Conservation (phyloP, 768 basidiomycete genomes). For the Boletus fagicola region DNA sequence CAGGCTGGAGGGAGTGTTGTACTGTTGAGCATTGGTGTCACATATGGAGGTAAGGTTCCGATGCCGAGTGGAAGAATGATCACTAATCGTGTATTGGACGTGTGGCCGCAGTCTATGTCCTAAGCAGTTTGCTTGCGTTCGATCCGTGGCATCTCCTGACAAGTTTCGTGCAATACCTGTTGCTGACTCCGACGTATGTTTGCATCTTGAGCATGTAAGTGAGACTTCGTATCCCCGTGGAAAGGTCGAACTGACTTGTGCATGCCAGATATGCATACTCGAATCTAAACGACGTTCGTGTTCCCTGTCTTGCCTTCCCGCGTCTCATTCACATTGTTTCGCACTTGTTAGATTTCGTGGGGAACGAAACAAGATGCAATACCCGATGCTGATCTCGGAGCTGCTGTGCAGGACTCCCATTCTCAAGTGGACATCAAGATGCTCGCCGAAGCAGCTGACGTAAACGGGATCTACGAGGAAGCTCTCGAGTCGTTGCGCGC, state of each 20-base stretch:
- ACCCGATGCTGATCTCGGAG: slow-evolving; percentile 75
- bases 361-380: slow-evolving; percentile 90
- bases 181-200: slow-evolving; percentile 81
- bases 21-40: slow-evolving; percentile 82
- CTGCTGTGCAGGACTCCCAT: slow-evolving; percentile 75
- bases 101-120: slow-evolving; percentile 56
- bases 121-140: slow-evolving; percentile 76
- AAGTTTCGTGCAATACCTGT: slow-evolving; percentile 83
- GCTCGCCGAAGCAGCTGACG: slow-evolving; percentile 75
- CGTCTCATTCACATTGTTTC: slow-evolving; percentile 5
- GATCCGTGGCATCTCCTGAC: slow-evolving; percentile 98
- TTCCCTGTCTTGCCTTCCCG: slow-evolving; percentile 8
- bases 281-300: slow-evolving; percentile 74
- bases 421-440: slow-evolving; percentile 88
- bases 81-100: neutral
- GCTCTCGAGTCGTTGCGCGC: slow-evolving; percentile 70
- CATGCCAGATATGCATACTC: slow-evolving; percentile 73
- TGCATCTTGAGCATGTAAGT: slow-evolving; percentile 75
- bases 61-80: neutral
- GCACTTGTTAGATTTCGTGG: slow-evolving; percentile 70
- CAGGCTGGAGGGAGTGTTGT: slow-evolving; percentile 70
- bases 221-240: neutral
- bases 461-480: slow-evolving; percentile 82
- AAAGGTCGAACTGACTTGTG: slow-evolving; percentile 21
- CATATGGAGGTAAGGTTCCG: slow-evolving; percentile 66